phyloP scores from a whole-genome alignment of 352 stramenopile genomes.

The Saprolegnia parasitica region DNA sequence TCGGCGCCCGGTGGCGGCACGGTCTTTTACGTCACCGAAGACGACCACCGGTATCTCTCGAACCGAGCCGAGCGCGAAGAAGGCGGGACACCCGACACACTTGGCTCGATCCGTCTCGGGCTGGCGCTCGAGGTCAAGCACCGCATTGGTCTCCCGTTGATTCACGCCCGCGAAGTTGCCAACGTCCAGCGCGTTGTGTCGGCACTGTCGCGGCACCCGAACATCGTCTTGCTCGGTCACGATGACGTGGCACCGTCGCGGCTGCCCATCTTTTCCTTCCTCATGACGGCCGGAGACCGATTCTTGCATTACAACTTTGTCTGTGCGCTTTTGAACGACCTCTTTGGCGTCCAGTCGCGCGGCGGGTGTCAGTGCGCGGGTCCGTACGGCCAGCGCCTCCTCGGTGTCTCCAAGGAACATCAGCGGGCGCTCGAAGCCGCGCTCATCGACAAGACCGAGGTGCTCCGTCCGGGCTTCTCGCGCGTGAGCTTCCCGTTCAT shows the following conservation, averaged over 20 bases:
- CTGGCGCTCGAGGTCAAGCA: constrained; percentile 90
- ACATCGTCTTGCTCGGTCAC: constrained; percentile 87
- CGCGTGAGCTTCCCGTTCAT: constrained; percentile 79
- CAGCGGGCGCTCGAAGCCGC: constrained; percentile 73
- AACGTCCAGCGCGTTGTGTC: constrained; percentile 39
- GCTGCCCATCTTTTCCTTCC: constrained; percentile 94
- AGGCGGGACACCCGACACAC: constrained; percentile 92
- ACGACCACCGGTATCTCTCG: constrained; percentile 55
- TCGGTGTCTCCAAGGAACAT: constrained; percentile 79
- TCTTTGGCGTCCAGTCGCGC: constrained; percentile 94
- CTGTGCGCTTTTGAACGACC: constrained; percentile 94
- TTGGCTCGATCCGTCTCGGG: constrained; percentile 90
- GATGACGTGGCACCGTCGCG: constrained; percentile 43
- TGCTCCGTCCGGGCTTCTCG: constrained; percentile 93
- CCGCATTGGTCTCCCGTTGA: constrained; percentile 43
- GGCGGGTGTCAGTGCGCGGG: constrained; percentile 93
- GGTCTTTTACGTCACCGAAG: constrained; percentile 55
- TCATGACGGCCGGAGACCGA: constrained; percentile 77
- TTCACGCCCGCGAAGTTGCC: constrained; percentile 48
- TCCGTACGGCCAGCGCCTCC: constrained; percentile 89
- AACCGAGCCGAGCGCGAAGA: constrained; percentile 94
- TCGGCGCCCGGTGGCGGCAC: constrained; percentile 46
- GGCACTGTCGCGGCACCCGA: constrained; percentile 45
- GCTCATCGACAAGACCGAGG: constrained; percentile 86
- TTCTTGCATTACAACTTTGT: constrained; percentile 99